phyloP scores from a whole-genome alignment of 2,329 filamentous ascomycete species.

The Arachnomyces sp. region DNA sequence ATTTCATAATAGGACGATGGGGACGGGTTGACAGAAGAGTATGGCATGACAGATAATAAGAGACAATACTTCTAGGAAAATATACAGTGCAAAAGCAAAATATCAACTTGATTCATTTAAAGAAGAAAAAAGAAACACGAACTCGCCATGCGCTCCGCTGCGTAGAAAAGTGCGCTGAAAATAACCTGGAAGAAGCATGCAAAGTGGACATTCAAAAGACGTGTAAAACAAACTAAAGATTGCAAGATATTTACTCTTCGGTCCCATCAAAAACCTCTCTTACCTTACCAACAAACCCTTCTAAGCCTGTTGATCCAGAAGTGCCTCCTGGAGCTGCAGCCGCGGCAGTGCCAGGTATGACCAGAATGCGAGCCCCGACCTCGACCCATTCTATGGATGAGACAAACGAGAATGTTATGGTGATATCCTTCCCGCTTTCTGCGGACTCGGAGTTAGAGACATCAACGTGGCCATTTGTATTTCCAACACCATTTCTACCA shows the following conservation, averaged over 20 bases:
- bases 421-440: constrained; percentile 24
- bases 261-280: constrained; percentile 23
- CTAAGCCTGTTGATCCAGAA: constrained; percentile 46
- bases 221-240: not conserved
- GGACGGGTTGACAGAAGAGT: too few species aligned
- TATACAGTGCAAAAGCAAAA: too few species aligned
- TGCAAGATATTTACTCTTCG: not conserved
- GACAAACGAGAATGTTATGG: constrained; percentile 51
- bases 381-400: constrained; percentile 52
- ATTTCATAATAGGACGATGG: too few species aligned
- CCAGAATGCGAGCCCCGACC: constrained; percentile 48
- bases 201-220: too few species aligned
- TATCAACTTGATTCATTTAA: too few species aligned
- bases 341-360: constrained; percentile 51
- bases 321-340: constrained; percentile 41
- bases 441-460: not conserved
- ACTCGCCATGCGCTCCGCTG: too few species aligned
- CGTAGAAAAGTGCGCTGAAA: too few species aligned
- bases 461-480: constrained; percentile 9
- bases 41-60: too few species aligned
- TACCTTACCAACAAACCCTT: constrained; percentile 52
- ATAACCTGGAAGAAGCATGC: too few species aligned
- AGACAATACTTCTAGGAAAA: too few species aligned
- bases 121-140: too few species aligned
- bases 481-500: constrained; percentile 19